Conservation (phyloP, 2,329 filamentous ascomycete species). For the Xylaria sp. region DNA sequence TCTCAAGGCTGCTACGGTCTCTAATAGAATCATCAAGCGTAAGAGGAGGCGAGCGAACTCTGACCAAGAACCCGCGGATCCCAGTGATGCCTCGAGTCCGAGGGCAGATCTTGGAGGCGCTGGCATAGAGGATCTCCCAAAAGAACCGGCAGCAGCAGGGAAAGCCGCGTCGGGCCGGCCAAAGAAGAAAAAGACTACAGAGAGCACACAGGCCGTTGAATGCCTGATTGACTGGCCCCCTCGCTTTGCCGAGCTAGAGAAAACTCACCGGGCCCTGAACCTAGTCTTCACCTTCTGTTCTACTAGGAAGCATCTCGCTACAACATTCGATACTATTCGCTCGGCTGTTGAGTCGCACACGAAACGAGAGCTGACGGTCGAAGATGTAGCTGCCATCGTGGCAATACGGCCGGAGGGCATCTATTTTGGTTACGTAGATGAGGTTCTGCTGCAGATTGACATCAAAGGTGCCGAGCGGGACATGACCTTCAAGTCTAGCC, state of each 20-base stretch:
- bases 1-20: conserved; percentile 60
- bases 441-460: conserved; percentile 83
- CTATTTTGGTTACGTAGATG: conserved; percentile 87
- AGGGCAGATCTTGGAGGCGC: conserved; percentile 12
- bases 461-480: conserved; percentile 75
- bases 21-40: conserved; percentile 52
- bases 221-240: conserved; percentile 74
- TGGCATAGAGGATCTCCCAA: background rate
- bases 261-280: conserved; percentile 86
- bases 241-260: conserved; percentile 76
- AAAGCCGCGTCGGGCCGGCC: conserved; percentile 28
- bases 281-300: conserved; percentile 95
- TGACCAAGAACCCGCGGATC: conserved; percentile 31
- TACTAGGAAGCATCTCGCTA: conserved; percentile 90
- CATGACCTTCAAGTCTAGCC: conserved; percentile 69
- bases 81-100: conserved; percentile 12
- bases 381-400: conserved; percentile 86
- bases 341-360: conserved; percentile 86
- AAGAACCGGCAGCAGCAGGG: conserved; percentile 8
- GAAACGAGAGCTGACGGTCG: conserved; percentile 73
- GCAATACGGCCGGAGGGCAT: conserved; percentile 81
- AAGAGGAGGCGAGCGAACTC: conserved; percentile 54
- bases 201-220: conserved; percentile 40
- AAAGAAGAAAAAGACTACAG: conserved; percentile 41
- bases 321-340: conserved; percentile 90